Evolutionary conservation across 148 eudicot genomes (phyloP), one percentile per base, ranked within the genome.

Genomic region (Silene conica): DNA sequence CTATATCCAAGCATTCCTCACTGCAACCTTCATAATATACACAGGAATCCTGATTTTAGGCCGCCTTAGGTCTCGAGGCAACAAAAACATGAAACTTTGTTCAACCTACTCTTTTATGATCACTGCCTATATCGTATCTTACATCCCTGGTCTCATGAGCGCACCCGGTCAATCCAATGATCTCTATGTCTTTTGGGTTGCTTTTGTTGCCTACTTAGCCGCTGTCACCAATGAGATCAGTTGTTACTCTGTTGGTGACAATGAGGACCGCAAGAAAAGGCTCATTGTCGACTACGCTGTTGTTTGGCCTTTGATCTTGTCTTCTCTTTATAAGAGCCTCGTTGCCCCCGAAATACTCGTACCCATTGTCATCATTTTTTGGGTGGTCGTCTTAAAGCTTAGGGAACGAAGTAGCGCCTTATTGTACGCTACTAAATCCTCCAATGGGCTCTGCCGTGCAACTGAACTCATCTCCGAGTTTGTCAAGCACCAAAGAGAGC

Each of bases 161-260:
- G 56, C 55, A 0, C 71, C 71, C 8, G 28, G 56, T 15, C 31
- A 19, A 11, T 43, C 71, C 54, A 67, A 45, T 26, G 56, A 67
- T 20, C 71, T 67, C 18, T 67, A 67, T 15, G 55, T 67, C 13
- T 67, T 67, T 18, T 67, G 71, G 71, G 11, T 45, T 25, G 71
- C 71, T 43, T 67, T 67, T 25, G 8, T 67, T 13, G 71, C 71
- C 1, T 67, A 67, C 31, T 46, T 67, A 45, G 71, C 71, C 55
- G 71, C 71, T 45, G 71, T 67, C 21, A 67, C 71, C 6, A 67
- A 67, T 43, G 71, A 67, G 71, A 67, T 67, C 4, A 67, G 71
- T 45, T 67, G 71, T 25, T 67, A 43, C 71, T 43, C 71, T 67
- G 25, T 43, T 10, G 71, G 71, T 18, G 71, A 67, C 56, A 67